These are phyloP conservation scores for Fomitopsis pinicola DNA, from an alignment of 1,284 basidiomycete species.

Conservation along the genomic window DNA sequence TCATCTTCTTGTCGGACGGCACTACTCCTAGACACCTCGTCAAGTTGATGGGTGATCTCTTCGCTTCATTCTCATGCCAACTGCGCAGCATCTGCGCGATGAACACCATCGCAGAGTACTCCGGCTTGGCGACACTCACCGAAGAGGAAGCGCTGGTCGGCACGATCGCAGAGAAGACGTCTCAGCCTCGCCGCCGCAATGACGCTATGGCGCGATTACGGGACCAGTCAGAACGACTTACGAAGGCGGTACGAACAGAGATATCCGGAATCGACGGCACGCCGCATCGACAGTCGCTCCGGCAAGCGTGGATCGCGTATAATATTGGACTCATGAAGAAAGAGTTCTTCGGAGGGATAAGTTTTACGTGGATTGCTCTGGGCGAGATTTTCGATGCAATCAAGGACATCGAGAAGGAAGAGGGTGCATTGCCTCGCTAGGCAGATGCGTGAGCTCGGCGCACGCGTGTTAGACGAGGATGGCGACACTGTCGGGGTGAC, in stretches of 20 bases:
- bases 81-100: slow-evolving; percentile 45
- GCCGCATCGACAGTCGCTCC: slow-evolving; percentile 33
- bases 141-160: slow-evolving; percentile 62
- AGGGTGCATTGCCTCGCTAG: not conserved
- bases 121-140: slow-evolving; percentile 39
- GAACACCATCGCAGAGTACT: slow-evolving; percentile 39
- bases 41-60: slow-evolving; percentile 33
- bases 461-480: not conserved
- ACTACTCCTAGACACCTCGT: slow-evolving; percentile 15
- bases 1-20: slow-evolving; percentile 16
- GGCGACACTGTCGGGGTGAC: not conserved
- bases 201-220: slow-evolving; percentile 49
- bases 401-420: slow-evolving; percentile 30
- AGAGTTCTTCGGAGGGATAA: slow-evolving; percentile 49
- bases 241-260: slow-evolving; percentile 42
- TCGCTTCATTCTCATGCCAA: slow-evolving; percentile 41
- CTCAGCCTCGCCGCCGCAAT: slow-evolving; percentile 47
- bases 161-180: slow-evolving; percentile 56
- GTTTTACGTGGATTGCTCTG: slow-evolving; percentile 58
- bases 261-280: slow-evolving; percentile 43
- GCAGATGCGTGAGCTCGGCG: not conserved
- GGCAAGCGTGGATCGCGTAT: slow-evolving; percentile 50
- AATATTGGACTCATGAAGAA: slow-evolving; percentile 33
- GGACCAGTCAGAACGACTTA: slow-evolving; percentile 48
- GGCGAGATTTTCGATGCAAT: slow-evolving; percentile 45